Conservation (phyloP, 169 alveolate species). For the Plasmodium relictum region DNA sequence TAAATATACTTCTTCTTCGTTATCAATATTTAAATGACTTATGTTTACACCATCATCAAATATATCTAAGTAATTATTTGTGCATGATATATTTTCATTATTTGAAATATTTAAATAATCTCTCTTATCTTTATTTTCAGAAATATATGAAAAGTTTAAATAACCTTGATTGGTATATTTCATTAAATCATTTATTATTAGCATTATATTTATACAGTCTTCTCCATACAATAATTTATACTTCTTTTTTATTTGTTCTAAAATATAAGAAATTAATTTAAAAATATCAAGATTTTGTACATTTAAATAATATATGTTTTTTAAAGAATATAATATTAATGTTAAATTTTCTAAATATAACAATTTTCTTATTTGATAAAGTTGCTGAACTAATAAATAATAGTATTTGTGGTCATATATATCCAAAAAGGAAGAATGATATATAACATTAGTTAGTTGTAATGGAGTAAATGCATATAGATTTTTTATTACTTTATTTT, state of each 20-base stretch:
- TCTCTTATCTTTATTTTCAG: not conserved
- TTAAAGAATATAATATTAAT: slow-evolving; percentile 54
- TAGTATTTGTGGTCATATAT: slow-evolving; percentile 68
- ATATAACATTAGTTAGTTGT: slow-evolving; percentile 65
- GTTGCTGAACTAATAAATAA: slow-evolving; percentile 63
- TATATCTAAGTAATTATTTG: slow-evolving; percentile 24
- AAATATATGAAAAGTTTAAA: not conserved
- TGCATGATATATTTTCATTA: not conserved
- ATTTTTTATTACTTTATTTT: slow-evolving; percentile 69
- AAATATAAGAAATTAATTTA: slow-evolving; percentile 36
- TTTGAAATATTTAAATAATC: not conserved
- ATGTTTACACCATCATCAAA: slow-evolving; percentile 30
- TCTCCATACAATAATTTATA: slow-evolving; percentile 62
- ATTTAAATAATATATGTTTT: slow-evolving; percentile 57
- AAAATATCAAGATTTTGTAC: slow-evolving; percentile 41
- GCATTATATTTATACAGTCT: slow-evolving; percentile 69
- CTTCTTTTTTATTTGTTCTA: slow-evolving; percentile 35
- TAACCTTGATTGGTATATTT: slow-evolving; percentile 43
- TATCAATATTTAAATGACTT: not conserved
- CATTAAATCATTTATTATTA: slow-evolving; percentile 31
- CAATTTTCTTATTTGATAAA: slow-evolving; percentile 39
- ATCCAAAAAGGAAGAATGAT: slow-evolving; percentile 72
- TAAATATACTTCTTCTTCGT: slow-evolving; percentile 56
- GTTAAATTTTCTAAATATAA: slow-evolving; percentile 62
- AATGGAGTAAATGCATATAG: slow-evolving; percentile 71